Conservation (phyloP, 495 filamentous ascomycete genomes). For the Podospora anserina region DNA sequence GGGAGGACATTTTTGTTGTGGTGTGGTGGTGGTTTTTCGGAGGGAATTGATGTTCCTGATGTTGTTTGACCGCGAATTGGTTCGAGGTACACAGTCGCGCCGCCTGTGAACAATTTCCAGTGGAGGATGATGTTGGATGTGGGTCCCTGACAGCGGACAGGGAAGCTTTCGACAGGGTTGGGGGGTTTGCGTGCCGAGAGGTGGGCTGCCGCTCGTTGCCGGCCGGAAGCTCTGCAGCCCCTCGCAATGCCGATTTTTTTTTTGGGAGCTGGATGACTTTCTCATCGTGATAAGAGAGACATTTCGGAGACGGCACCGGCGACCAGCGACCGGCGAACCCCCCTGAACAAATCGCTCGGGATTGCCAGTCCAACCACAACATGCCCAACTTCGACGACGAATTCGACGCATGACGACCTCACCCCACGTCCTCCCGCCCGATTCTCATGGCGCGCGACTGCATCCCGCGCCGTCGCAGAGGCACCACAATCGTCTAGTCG, state of each 20-base stretch:
- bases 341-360: neutral
- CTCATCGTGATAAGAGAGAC: neutral
- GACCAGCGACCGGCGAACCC: neutral
- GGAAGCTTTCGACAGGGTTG: neutral
- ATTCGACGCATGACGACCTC: neutral
- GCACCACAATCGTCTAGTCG: neutral
- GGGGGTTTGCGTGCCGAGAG: neutral
- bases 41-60: slow-evolving; percentile 3
- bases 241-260: neutral
- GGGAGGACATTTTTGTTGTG: slow-evolving; percentile 39
- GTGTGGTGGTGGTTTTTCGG: neutral
- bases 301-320: neutral
- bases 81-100: slow-evolving; percentile 2
- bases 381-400: neutral
- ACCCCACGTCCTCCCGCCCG: neutral
- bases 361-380: neutral
- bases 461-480: slow-evolving; percentile 2
- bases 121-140: neutral
- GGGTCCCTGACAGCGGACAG: neutral
- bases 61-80: neutral
- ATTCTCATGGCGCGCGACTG: slow-evolving; percentile 6
- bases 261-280: slow-evolving; percentile 2
- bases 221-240: neutral
- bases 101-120: neutral
- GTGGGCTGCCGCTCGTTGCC: neutral